These are phyloP conservation scores for Obelidium mucronatum DNA, from an alignment of 192 early-diverging fungal species.

Conservation along the genomic window DNA sequence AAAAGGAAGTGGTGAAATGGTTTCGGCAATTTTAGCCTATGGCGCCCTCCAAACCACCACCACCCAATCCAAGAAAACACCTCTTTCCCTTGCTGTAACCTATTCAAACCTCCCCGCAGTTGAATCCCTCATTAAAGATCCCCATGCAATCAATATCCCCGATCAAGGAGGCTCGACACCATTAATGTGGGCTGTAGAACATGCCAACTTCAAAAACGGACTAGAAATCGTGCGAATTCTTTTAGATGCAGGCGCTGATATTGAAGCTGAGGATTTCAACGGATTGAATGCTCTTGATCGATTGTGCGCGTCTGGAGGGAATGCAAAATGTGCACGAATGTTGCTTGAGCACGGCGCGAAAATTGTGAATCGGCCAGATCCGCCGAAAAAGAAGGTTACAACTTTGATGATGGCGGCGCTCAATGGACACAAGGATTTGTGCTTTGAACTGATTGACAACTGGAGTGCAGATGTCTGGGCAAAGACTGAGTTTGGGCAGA, in stretches of 20 bases:
- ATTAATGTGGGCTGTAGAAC: conserved; percentile 61
- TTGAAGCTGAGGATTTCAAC: conserved; percentile 45
- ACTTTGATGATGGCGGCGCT: conserved; percentile 59
- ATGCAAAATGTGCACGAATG: conserved; percentile 39
- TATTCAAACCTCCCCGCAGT: conserved; percentile 48
- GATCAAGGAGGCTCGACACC: conserved; percentile 58
- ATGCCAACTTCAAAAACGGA: conserved; percentile 47
- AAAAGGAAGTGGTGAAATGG: conserved; percentile 41
- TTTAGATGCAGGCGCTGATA: conserved; percentile 42
- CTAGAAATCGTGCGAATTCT: conserved; percentile 44
- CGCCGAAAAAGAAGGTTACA: conserved; percentile 40
- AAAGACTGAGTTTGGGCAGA: conserved; percentile 38
- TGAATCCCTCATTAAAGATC: conserved; percentile 38
- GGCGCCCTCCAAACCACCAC: conserved; percentile 45
- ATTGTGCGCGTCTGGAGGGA: conserved; percentile 48
- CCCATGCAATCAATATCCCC: conserved; percentile 25
- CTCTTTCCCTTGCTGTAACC: conserved; percentile 49
- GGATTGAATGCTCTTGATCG: conserved; percentile 54
- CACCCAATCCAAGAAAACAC: conserved; percentile 54
- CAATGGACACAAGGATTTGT: conserved; percentile 55
- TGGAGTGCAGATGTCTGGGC: conserved; percentile 46
- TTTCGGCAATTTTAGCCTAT: conserved; percentile 38
- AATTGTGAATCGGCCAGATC: conserved; percentile 36
- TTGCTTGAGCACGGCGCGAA: conserved; percentile 47
- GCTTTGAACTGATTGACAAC: conserved; percentile 52